Conservation (phyloP, 2,329 filamentous ascomycete species). For the Nemania diffusa region DNA sequence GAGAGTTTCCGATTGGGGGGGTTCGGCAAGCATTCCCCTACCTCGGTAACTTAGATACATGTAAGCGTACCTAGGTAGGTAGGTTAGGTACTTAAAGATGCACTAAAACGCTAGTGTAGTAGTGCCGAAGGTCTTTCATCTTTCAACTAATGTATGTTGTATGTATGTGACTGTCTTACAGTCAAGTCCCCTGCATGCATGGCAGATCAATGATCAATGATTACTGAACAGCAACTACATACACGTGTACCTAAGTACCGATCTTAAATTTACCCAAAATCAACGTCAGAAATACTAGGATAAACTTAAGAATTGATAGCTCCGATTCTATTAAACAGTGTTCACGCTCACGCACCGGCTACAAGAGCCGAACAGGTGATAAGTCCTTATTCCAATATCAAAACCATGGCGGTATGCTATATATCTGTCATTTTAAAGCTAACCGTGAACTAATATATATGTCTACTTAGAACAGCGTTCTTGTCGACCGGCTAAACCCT, state of each 20-base stretch:
- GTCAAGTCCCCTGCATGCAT: conserved; percentile 20
- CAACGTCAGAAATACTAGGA: conserved; percentile 14
- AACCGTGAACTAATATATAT: conserved; percentile 10
- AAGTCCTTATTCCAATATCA: neutral
- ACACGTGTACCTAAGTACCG: neutral
- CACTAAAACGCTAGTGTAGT: neutral
- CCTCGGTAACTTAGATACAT: too few species aligned
- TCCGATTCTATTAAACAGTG: neutral
- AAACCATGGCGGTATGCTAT: neutral
- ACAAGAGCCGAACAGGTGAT: neutral
- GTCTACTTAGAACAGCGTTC: conserved; percentile 11
- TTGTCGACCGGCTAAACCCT: conserved; percentile 10
- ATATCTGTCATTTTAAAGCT: conserved; percentile 13
- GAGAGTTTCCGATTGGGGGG: neutral
- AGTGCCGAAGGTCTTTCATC: neutral
- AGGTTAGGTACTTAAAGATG: neutral
- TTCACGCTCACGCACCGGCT: neutral
- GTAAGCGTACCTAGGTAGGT: too few species aligned
- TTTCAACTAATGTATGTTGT: too few species aligned
- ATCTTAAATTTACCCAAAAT: neutral
- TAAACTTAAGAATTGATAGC: neutral
- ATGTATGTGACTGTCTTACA: conserved; percentile 28
- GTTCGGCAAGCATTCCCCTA: neutral
- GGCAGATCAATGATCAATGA: conserved; percentile 5
- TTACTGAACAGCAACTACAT: conserved; percentile 20